Evolutionary conservation across 495 filamentous ascomycete species (phyloP), one percentile per base, ranked within the genome.

Genomic region (Hypoxylon perforatum): DNA sequence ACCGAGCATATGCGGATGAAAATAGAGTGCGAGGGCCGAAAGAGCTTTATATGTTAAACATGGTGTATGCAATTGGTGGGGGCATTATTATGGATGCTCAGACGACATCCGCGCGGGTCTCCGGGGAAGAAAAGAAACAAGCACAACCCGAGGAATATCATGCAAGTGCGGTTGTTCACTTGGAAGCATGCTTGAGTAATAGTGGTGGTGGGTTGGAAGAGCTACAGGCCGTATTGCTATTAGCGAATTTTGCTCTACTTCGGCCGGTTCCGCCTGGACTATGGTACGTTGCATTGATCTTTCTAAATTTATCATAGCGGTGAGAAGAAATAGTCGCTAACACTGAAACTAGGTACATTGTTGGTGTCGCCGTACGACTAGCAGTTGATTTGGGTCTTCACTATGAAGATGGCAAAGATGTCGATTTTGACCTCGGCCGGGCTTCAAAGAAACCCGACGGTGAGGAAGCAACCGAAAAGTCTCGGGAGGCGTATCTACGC

Each of bases 21-120:
- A 86, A 86, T 52, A 86, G 87, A 57, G 85, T 86, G 56, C 86
- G 92, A 25, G 91, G 90, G 17, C 87, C 94, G 7, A 86, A 92
- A 50, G 93, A 96, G 76, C 86, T 93, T 12, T 98, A 97, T 73
- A 87, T 93, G 76, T 84, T 97, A 47, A 97, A 97, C 75, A 97
- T 98, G 75, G 94, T 97, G n/a, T 98, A 94, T 79, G 94, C 94
- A 5, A 97, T 97, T 63, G 94, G 94, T 8, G 91, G 92, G 11
- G 94, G 93, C 0, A 96, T 97, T 65, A 96, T 97, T 63, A 86
- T 97, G 65, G 91, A 89, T 50, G 89, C 63, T 10, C 70, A 75
- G 59, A 69, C 72, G 12, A 64, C 66, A 19, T 70, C 72, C 10
- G 23, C 66, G 17, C 66, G 53, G 38, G 60, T 63, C 5, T 46